Evolutionary conservation across 306 rosid genomes (phyloP), one percentile per base, ranked within the genome.

Genomic region (Biancaea sappan): DNA sequence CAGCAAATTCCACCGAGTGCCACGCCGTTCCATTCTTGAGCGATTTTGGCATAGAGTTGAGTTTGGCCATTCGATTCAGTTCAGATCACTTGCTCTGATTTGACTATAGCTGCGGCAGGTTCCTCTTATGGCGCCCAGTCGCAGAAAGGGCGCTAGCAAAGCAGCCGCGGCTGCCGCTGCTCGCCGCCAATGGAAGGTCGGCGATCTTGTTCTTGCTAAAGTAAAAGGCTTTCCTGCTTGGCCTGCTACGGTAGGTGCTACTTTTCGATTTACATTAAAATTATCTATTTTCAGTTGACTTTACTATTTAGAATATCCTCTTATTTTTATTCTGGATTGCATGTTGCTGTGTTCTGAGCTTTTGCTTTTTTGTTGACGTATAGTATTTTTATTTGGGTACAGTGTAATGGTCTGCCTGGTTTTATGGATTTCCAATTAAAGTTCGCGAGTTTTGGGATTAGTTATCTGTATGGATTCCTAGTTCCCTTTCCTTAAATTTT

Each of bases 171-270:
- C 87, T 0, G 96, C 90, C 76, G 91, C 89, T 2, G 90, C 90
- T 59, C 83, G 90, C 84, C 88, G 93, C 77, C 86, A 83, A 48
- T 95, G 96, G 96, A 95, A 88, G 77, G 85, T 87, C 67, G 98
- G 99, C 37, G 99, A 95, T 95, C 99, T 90, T 14, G 99, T 95
- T 19, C 96, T 95, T 6, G 99, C 99, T 29, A 95, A 95, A 67
- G 89, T 95, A 48, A 95, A 92, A 62, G 99, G 99, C 6, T 95
- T 90, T 74, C 98, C 99, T 81, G 87, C 98, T 77, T 95, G 99
- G 99, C 99, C 99, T 75, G 99, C 99, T 15, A 85, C 83, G 81
- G 99, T 92, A 69, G 24, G 84, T 77, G 16, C 48, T 70, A 11
- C 19, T 44, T 37, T 10, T 19, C 50, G 48, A 57, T 52, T 66